Conservation (phyloP, 2,329 filamentous ascomycete genomes). For the Eutypa lata region DNA sequence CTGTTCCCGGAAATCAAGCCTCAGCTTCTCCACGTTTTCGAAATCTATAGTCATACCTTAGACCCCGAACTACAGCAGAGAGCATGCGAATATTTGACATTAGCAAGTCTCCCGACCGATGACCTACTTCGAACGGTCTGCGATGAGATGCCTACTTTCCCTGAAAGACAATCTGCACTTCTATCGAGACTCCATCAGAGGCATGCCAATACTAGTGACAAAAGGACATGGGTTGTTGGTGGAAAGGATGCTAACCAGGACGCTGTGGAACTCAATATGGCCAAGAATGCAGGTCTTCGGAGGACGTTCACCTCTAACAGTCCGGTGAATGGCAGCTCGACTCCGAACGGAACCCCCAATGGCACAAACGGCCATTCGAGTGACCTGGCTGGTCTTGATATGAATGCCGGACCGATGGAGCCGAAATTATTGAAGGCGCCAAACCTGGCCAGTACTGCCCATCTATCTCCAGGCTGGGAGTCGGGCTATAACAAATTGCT, state of each 20-base stretch:
- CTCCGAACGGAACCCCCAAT: slow-evolving; percentile 41
- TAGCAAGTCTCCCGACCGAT: slow-evolving; percentile 83
- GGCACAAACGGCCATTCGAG: slow-evolving; percentile 50
- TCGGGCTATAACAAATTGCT: slow-evolving; percentile 81
- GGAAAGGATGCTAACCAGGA: slow-evolving; percentile 91
- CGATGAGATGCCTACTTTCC: slow-evolving; percentile 98
- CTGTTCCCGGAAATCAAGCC: slow-evolving; percentile 98
- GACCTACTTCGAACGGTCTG: slow-evolving; percentile 90
- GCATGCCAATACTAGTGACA: slow-evolving; percentile 87
- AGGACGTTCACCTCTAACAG: slow-evolving; percentile 72
- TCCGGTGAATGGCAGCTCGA: slow-evolving; percentile 44
- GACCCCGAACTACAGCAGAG: slow-evolving; percentile 95
- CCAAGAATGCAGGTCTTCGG: slow-evolving; percentile 78
- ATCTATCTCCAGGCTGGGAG: slow-evolving; percentile 94
- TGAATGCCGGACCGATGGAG: slow-evolving; percentile 59
- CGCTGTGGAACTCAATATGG: slow-evolving; percentile 73
- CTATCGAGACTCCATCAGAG: slow-evolving; percentile 92
- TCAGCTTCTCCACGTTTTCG: slow-evolving; percentile 86
- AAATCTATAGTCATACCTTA: slow-evolving; percentile 87
- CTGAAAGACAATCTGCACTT: slow-evolving; percentile 86
- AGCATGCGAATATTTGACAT: slow-evolving; percentile 88
- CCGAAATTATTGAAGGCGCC: slow-evolving; percentile 62
- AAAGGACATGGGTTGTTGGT: slow-evolving; percentile 96
- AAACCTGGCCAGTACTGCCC: slow-evolving; percentile 87
- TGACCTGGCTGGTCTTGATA: slow-evolving; percentile 80